Conservation (phyloP, 2,329 filamentous ascomycete species). For the Aspergillus fischeri region DNA sequence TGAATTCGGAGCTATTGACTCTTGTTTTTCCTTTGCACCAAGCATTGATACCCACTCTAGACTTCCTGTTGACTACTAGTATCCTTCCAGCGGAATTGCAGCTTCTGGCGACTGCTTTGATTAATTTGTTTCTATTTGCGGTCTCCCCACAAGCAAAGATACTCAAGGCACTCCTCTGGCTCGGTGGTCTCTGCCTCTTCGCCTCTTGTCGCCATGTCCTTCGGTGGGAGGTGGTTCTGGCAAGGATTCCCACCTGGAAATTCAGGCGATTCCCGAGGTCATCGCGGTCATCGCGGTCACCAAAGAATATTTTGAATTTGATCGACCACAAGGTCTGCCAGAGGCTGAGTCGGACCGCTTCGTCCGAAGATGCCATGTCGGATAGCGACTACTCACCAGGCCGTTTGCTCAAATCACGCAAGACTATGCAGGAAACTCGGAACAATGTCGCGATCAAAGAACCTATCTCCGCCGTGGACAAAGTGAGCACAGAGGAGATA, state of each 20-base stretch:
- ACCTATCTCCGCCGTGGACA: constrained; percentile 20
- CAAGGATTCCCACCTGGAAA: constrained; percentile 86
- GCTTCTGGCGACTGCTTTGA: constrained; percentile 74
- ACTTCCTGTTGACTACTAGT: constrained; percentile 82
- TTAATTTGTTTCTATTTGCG: constrained; percentile 75
- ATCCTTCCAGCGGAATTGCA: constrained; percentile 83
- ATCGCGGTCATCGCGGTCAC: constrained; percentile 35
- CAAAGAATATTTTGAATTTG: constrained; percentile 37
- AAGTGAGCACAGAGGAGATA: constrained; percentile 19
- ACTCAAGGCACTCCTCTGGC: constrained; percentile 79
- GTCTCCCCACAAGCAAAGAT: constrained; percentile 78
- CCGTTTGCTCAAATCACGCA: constrained; percentile 34
- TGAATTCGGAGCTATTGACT: constrained; percentile 57
- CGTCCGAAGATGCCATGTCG: constrained; percentile 33
- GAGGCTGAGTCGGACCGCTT: constrained; percentile 42
- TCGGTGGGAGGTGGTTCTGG: constrained; percentile 77
- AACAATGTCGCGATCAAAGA: constrained; percentile 12
- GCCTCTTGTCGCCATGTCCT: constrained; percentile 70
- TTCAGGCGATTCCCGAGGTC: constrained; percentile 58
- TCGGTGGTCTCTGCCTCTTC: constrained; percentile 73
- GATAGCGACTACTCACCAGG: constrained; percentile 34
- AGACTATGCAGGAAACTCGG: constrained; percentile 17
- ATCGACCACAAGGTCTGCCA: constrained; percentile 46
- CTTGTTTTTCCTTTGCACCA: constrained; percentile 81
- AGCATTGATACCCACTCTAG: constrained; percentile 66